Percentiles rank a stretch among this genome's conserved stretches.
Evolutionary conservation across 257 asterid species (phyloP).

Genomic region (Solanum medicagineum): DNA sequence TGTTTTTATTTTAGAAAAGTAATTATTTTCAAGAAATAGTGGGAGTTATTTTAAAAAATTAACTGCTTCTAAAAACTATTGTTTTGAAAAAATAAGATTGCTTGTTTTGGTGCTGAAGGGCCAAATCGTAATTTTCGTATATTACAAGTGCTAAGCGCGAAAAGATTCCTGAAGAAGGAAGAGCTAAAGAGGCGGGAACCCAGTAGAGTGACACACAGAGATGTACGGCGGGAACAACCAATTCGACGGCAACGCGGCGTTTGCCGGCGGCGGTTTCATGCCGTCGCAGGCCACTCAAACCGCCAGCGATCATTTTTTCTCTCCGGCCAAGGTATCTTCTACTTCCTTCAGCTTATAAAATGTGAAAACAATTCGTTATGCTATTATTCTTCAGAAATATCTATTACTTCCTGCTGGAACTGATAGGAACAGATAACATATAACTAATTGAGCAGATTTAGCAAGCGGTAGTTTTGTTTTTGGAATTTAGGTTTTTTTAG

Average conservation of each 20-base stretch:
- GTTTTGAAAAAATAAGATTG: no score
- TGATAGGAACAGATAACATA: not conserved
- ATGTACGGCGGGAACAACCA: constrained; percentile 51
- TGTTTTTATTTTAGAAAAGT: no score
- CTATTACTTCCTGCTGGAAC: not conserved
- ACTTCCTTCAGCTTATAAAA: not conserved
- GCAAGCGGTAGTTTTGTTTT: not conserved
- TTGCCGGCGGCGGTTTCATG: constrained; percentile 97
- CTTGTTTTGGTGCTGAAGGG: not conserved
- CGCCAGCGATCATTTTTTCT: constrained; percentile 38
- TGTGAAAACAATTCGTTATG: not conserved
- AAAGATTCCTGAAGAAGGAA: not conserved
- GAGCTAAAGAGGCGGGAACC: constrained; percentile 1
- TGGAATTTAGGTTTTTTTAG: not conserved
- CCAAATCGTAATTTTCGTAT: not conserved
- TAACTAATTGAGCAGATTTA: not conserved
- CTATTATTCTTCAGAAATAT: not conserved
- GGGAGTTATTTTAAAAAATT: no score
- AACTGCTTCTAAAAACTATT: no score
- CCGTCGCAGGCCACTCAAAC: constrained; percentile 90
- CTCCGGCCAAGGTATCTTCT: constrained; percentile 48
- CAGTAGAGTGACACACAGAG: not conserved
- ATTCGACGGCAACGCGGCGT: constrained; percentile 89
- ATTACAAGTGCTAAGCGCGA: not conserved
- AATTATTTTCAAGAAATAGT: no score